Evolutionary conservation across 805 yeast species (phyloP).

Genomic region (Metschnikowia santaceciliae): DNA sequence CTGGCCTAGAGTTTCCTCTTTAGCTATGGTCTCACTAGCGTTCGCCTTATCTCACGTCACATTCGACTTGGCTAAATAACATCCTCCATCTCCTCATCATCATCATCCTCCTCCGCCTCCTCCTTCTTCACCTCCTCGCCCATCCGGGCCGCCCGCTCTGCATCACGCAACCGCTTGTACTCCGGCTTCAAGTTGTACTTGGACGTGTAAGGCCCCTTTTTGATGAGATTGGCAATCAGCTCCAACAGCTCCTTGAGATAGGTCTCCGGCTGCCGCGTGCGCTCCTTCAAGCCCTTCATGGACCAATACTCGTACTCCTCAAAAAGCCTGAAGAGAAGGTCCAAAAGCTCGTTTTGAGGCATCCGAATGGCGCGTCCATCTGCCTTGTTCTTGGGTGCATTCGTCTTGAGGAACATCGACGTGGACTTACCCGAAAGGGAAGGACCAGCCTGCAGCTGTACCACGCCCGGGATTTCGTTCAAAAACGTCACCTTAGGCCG

Average conservation of each 20-base stretch:
- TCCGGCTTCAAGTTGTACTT: constrained; percentile 89
- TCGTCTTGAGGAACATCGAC: constrained; percentile 58
- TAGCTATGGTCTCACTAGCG: too few relatives aligned
- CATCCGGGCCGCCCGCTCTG: constrained; percentile 64
- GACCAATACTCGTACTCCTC: constrained; percentile 98
- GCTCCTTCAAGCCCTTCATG: constrained; percentile 86
- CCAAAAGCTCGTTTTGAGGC: constrained; percentile 89
- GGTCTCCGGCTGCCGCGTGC: constrained; percentile 93
- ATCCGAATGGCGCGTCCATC: constrained; percentile 92
- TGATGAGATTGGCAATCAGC: constrained; percentile 80
- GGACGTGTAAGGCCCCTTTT: constrained; percentile 93
- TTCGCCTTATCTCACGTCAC: too few relatives aligned
- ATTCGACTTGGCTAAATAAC: constrained; percentile 6
- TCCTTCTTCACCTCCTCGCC: constrained; percentile 39
- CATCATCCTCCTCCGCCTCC: constrained; percentile 37
- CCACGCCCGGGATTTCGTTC: constrained; percentile 80
- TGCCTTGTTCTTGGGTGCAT: constrained; percentile 39
- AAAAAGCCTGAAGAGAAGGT: constrained; percentile 79
- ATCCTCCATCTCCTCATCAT: constrained; percentile 55
- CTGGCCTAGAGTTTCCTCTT: too few relatives aligned
- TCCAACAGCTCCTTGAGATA: constrained; percentile 89
- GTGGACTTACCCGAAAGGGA: constrained; percentile 65
- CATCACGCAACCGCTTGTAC: constrained; percentile 74
- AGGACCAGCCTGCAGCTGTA: constrained; percentile 83
- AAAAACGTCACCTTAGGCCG: constrained; percentile 67